Evolutionary conservation across 805 yeast species (phyloP).

Genomic region (Lachancea lanzarotensis): DNA sequence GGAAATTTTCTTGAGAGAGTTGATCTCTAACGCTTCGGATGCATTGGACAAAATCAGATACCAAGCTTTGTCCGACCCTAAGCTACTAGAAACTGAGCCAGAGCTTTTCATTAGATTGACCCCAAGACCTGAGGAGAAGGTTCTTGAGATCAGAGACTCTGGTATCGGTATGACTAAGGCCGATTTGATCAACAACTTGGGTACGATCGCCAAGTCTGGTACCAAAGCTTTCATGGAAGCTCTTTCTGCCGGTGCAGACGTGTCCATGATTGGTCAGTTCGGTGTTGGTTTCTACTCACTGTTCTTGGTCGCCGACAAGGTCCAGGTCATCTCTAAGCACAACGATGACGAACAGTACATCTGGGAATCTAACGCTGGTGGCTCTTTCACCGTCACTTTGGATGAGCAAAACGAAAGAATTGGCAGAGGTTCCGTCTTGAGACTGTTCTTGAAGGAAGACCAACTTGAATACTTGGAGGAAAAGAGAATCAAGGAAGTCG

Average conservation of each 20-base stretch:
- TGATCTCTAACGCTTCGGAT: slow-evolving; percentile 98
- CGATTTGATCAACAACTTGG: slow-evolving; percentile 96
- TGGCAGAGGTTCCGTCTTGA: slow-evolving; percentile 90
- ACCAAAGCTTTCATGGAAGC: slow-evolving; percentile 99
- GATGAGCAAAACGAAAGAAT: slow-evolving; percentile 83
- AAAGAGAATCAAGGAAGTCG: slow-evolving; percentile 98
- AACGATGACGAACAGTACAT: slow-evolving; percentile 99
- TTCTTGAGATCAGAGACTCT: slow-evolving; percentile 95
- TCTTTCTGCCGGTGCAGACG: slow-evolving; percentile 98
- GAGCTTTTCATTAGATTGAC: slow-evolving; percentile 96
- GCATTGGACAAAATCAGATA: slow-evolving; percentile 98
- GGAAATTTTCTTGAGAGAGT: slow-evolving; percentile 98
- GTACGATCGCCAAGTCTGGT: slow-evolving; percentile 99
- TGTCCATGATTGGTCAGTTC: slow-evolving; percentile 99
- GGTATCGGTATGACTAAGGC: slow-evolving; percentile 99
- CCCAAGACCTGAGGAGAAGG: slow-evolving; percentile 90
- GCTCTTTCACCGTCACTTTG: slow-evolving; percentile 92
- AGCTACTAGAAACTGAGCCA: slow-evolving; percentile 89
- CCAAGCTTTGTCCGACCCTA: slow-evolving; percentile 88
- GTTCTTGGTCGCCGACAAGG: slow-evolving; percentile 98
- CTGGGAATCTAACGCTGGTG: slow-evolving; percentile 99
- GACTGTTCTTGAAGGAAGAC: slow-evolving; percentile 97
- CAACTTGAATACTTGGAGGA: slow-evolving; percentile 98
- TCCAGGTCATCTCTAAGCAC: slow-evolving; percentile 96
- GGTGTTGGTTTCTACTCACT: slow-evolving; percentile 99